Evolutionary conservation across 129 eudicot species (phyloP).

Genomic region (carrot (Daucus carota)): DH1_v3.0 NC_030385.2:26497001-26497500

Average conservation of each 20-base stretch:
- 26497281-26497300: conserved; percentile 46
- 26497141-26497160: not conserved
- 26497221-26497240: not conserved
- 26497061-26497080: not conserved
- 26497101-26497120: not conserved
- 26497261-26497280: conserved; percentile 40
- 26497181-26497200: not conserved
- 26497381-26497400: not conserved
- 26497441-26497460: not conserved
- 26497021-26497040: not conserved
- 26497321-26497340: conserved; percentile 81
- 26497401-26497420: not conserved
- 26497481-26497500: not conserved
- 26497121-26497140: not conserved
- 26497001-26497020: not conserved
- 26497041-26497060: not conserved
- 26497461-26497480: not conserved
- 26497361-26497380: not conserved
- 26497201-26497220: not conserved
- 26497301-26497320: conserved; percentile 78
- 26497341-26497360: conserved; percentile 33
- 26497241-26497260: too few species aligned
- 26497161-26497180: not conserved
- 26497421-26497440: not conserved
- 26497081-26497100: not conserved